Evolutionary conservation across 306 rosid species (phyloP).

Genomic region (Dryas alaskensis): DNA sequence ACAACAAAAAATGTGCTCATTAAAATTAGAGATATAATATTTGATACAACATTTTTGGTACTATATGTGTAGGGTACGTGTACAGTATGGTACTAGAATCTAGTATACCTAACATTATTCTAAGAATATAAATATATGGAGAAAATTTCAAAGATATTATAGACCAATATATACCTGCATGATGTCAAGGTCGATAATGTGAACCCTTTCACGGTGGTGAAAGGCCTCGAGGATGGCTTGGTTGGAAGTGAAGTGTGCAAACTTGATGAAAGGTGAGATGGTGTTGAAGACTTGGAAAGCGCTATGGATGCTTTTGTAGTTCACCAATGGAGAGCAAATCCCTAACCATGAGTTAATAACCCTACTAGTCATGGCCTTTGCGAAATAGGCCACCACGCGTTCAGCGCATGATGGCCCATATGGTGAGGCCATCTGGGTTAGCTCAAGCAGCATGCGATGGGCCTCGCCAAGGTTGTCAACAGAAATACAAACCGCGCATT

Average conservation of each 20-base stretch:
- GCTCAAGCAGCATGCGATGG: constrained; percentile 58
- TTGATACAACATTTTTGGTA: too few relatives aligned
- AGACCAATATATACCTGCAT: constrained; percentile 38
- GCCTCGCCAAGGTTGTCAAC: constrained; percentile 72
- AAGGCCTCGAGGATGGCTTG: constrained; percentile 84
- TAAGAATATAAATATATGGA: too few relatives aligned
- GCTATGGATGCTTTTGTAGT: constrained; percentile 46
- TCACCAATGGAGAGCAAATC: constrained; percentile 50
- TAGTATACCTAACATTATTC: too few relatives aligned
- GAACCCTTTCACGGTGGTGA: constrained; percentile 43
- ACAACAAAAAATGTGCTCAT: too few relatives aligned
- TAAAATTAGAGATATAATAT: too few relatives aligned
- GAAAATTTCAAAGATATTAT: too few relatives aligned
- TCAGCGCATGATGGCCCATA: constrained; percentile 73
- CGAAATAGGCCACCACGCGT: constrained; percentile 73
- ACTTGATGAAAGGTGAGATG: constrained; percentile 75
- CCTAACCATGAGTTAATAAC: constrained; percentile 74
- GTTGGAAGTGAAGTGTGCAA: constrained; percentile 86
- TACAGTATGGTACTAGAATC: too few relatives aligned
- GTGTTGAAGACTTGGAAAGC: constrained; percentile 72
- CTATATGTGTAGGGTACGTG: too few relatives aligned
- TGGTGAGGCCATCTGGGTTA: constrained; percentile 73
- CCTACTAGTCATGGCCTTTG: constrained; percentile 71
- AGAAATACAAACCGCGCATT: constrained; percentile 81
- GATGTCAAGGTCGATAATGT: constrained; percentile 81